Conservation (phyloP, 1,284 basidiomycete genomes). For the Tilletia walkeri region DNA sequence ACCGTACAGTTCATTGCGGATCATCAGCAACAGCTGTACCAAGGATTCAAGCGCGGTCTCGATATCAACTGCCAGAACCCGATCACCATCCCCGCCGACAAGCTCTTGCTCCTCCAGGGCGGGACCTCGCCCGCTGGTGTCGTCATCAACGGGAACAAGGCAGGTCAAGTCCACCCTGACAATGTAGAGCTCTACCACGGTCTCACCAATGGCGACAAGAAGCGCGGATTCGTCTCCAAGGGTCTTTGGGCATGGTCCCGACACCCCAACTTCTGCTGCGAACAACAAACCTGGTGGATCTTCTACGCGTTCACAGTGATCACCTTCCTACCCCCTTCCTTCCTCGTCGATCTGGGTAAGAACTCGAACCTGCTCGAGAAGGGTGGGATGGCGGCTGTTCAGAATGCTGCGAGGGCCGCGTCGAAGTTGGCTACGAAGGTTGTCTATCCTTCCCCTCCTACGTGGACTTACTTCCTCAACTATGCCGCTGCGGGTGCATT, state of each 20-base stretch:
- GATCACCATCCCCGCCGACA: conserved; percentile 26
- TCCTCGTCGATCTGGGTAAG: background rate
- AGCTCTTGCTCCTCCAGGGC: conserved; percentile 12
- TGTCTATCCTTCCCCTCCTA: conserved; percentile 38
- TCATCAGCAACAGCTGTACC: conserved; percentile 82
- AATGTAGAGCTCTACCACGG: conserved; percentile 25
- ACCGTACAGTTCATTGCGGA: conserved; percentile 77
- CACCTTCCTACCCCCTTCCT: conserved; percentile 62
- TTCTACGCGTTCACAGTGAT: conserved; percentile 54
- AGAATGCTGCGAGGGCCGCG: conserved; percentile 53
- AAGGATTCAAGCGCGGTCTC: conserved; percentile 69
- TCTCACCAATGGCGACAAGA: conserved; percentile 60
- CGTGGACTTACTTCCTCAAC: conserved; percentile 41
- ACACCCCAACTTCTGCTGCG: conserved; percentile 87
- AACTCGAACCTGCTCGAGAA: background rate
- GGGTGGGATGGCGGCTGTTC: background rate
- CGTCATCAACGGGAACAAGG: conserved; percentile 16
- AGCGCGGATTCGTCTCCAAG: conserved; percentile 78
- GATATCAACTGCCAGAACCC: conserved; percentile 23
- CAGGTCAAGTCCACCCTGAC: background rate
- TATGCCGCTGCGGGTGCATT: conserved; percentile 42
- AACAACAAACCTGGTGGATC: conserved; percentile 80
- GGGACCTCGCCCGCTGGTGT: conserved; percentile 16
- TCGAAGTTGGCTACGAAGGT: conserved; percentile 41
- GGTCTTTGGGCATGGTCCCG: conserved; percentile 82